phyloP scores from a whole-genome alignment of 176 grass and related monocot genomes.

The Oryza coarctata region DNA sequence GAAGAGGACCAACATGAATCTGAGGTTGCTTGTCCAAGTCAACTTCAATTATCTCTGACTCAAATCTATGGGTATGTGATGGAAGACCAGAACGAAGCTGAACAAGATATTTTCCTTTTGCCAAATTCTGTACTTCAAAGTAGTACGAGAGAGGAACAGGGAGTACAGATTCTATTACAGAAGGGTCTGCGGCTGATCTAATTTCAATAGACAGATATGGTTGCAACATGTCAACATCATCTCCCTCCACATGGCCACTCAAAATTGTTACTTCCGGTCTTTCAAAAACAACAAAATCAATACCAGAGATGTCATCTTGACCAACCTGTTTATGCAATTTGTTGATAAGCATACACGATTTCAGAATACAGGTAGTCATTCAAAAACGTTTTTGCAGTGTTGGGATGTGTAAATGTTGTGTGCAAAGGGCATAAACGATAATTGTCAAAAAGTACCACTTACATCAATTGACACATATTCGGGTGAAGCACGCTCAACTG shows the following conservation, averaged over 20 bases:
- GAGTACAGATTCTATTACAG: conserved; percentile 70
- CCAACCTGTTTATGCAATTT: conserved; percentile 60
- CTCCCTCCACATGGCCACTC: conserved; percentile 78
- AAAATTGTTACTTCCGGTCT: conserved; percentile 69
- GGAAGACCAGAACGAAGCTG: conserved; percentile 76
- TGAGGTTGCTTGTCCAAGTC: conserved; percentile 86
- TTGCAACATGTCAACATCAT: conserved; percentile 50
- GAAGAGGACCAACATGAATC: conserved; percentile 83
- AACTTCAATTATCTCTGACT: conserved; percentile 77
- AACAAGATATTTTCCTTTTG: conserved; percentile 73
- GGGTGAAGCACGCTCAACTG: conserved; percentile 86
- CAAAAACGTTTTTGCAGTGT: background rate
- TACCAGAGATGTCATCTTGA: conserved; percentile 63
- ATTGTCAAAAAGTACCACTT: conserved; percentile 36
- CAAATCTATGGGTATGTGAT: conserved; percentile 67
- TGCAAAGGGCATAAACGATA: conserved; percentile 24
- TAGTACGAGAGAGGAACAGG: conserved; percentile 80
- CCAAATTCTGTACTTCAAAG: conserved; percentile 78
- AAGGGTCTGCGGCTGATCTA: conserved; percentile 64
- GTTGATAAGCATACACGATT: conserved; percentile 25
- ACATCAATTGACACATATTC: conserved; percentile 63
- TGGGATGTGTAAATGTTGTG: conserved; percentile 9
- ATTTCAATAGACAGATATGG: conserved; percentile 88
- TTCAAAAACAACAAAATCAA: conserved; percentile 95
- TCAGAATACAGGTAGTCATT: conserved; percentile 20